These are phyloP conservation scores for Candida chauliodis DNA, from an alignment of 805 yeast genomes.

Conservation along the genomic window DNA sequence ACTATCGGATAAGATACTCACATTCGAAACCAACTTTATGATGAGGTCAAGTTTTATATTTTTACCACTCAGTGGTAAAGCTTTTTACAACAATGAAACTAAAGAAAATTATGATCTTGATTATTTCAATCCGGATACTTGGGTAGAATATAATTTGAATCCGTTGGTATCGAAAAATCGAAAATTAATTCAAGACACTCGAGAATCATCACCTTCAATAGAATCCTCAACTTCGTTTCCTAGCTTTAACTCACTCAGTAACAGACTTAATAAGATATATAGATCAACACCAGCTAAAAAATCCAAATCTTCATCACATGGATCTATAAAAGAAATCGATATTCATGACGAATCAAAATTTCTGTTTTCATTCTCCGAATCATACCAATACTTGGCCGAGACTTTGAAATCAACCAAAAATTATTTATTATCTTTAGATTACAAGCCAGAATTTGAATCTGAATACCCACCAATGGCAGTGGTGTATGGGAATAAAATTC, in stretches of 20 bases:
- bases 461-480: conserved; percentile 80
- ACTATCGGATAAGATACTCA: conserved; percentile 67
- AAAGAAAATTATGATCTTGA: conserved; percentile 62
- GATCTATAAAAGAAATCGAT: not conserved
- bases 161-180: conserved; percentile 60
- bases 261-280: conserved; percentile 23
- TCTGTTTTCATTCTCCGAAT: conserved; percentile 48
- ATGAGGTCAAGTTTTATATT: conserved; percentile 84
- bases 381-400: conserved; percentile 59
- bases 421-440: conserved; percentile 55
- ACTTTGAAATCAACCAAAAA: conserved; percentile 58
- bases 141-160: conserved; percentile 73
- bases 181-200: conserved; percentile 12
- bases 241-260: conserved; percentile 23
- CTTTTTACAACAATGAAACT: conserved; percentile 63
- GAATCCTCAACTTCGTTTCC: conserved; percentile 16
- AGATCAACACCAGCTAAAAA: conserved; percentile 17
- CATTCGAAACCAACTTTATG: conserved; percentile 79
- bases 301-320: conserved; percentile 7
- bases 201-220: not conserved
- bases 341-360: conserved; percentile 13
- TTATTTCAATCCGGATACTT: conserved; percentile 73
- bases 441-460: conserved; percentile 40
- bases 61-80: conserved; percentile 70
- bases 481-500: conserved; percentile 77